Percentiles rank a stretch among this genome's conserved stretches.
Evolutionary conservation across 306 rosid species (phyloP).

Genomic region (Cucurbita maxima): DNA sequence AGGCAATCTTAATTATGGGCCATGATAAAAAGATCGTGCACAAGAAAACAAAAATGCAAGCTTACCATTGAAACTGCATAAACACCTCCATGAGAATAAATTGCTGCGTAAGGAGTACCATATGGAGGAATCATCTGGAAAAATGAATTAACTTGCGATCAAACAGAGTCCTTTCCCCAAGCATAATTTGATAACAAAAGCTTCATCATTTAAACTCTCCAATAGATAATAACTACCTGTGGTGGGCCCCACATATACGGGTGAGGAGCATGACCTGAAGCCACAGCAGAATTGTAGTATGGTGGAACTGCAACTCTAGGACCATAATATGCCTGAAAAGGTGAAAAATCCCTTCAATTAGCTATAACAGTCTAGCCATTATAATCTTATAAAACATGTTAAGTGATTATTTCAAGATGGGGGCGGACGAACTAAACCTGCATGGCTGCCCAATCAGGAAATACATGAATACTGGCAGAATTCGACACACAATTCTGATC

Average conservation of each 20-base stretch:
- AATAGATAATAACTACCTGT: slow-evolving; percentile 41
- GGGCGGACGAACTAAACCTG: slow-evolving; percentile 42
- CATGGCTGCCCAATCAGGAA: slow-evolving; percentile 95
- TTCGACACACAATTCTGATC: slow-evolving; percentile 38
- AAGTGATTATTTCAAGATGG: neutral
- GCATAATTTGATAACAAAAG: neutral
- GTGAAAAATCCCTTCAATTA: slow-evolving; percentile 1
- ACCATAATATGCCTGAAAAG: slow-evolving; percentile 79
- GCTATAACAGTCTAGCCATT: neutral
- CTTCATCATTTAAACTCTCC: neutral
- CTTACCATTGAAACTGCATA: slow-evolving; percentile 65
- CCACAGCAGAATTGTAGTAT: slow-evolving; percentile 57
- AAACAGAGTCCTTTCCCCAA: neutral
- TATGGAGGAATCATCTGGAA: slow-evolving; percentile 89
- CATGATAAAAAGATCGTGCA: neutral
- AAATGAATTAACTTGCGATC: slow-evolving; percentile 5
- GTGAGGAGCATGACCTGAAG: slow-evolving; percentile 77
- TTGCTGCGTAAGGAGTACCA: slow-evolving; percentile 77
- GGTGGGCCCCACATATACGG: slow-evolving; percentile 97
- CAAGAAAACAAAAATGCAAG: slow-evolving; percentile 1
- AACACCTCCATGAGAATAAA: slow-evolving; percentile 72
- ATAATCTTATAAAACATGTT: neutral
- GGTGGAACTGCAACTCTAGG: slow-evolving; percentile 72
- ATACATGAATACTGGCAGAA: slow-evolving; percentile 47
- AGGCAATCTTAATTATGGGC: too few relatives aligned